These are phyloP conservation scores for Curvularia hawaiiensis DNA, from an alignment of 2,329 filamentous ascomycete genomes.

Conservation along the genomic window DNA sequence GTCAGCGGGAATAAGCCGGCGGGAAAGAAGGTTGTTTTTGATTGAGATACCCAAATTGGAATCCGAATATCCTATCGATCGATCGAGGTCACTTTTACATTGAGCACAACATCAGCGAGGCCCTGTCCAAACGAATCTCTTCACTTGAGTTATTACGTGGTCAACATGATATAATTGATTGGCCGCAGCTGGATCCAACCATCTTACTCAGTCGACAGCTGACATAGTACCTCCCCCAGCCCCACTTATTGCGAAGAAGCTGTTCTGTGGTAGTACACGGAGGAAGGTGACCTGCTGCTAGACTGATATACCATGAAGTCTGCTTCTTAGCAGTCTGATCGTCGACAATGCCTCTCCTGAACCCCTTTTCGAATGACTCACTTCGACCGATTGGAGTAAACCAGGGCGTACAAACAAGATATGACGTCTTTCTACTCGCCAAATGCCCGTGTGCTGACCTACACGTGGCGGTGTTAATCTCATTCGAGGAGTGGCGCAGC, in stretches of 20 bases:
- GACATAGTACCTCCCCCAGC: neutral
- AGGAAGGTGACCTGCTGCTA: neutral
- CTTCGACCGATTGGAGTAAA: neutral
- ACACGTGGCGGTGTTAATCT: neutral
- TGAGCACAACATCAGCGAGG: neutral
- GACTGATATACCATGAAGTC: no score
- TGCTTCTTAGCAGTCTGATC: neutral
- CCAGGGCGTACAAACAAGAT: neutral
- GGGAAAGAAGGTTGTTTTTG: conserved; percentile 68
- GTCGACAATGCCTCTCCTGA: neutral
- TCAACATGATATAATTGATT: neutral
- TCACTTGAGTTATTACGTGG: neutral
- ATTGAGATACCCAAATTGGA: conserved; percentile 45
- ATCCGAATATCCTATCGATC: neutral
- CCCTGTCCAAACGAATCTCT: neutral
- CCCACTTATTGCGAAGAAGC: neutral
- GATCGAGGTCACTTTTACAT: neutral
- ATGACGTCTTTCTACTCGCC: neutral
- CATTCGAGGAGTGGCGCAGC: conserved; percentile 11
- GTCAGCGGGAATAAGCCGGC: conserved; percentile 50
- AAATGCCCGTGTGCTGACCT: neutral
- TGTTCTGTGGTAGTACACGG: neutral
- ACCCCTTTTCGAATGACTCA: neutral
- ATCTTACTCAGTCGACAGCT: neutral
- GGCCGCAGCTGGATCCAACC: neutral